Conservation (phyloP, 495 filamentous ascomycete species). For the Xylaria sp. region DNA sequence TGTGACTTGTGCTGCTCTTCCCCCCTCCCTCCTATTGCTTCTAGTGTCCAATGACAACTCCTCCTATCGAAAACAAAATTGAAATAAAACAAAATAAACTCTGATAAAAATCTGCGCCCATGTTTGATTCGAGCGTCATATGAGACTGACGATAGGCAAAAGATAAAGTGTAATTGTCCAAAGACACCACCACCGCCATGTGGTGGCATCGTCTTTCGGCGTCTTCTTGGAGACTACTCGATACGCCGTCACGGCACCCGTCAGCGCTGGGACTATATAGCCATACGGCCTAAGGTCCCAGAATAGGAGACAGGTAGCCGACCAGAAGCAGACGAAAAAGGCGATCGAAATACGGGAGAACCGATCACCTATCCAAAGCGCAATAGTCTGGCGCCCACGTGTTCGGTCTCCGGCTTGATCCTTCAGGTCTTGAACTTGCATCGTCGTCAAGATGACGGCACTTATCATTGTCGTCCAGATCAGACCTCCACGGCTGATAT, state of each 20-base stretch:
- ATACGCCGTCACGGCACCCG: constrained; percentile 19
- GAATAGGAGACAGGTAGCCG: constrained; percentile 46
- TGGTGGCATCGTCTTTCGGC: constrained; percentile 17
- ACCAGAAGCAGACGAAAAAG: constrained; percentile 51
- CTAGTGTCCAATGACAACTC: not conserved
- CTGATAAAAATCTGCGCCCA: not conserved
- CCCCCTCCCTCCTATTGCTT: not conserved
- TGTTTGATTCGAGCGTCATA: not conserved
- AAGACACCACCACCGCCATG: constrained; percentile 28
- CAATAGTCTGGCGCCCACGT: constrained; percentile 51
- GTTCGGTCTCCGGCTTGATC: constrained; percentile 57
- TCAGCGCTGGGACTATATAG: constrained; percentile 6
- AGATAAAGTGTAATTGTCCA: constrained; percentile 30
- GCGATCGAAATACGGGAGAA: constrained; percentile 50
- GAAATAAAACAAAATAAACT: not conserved
- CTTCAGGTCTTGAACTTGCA: constrained; percentile 60
- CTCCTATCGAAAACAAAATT: not conserved
- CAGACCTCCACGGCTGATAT: constrained; percentile 31
- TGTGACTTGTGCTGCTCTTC: constrained; percentile 18
- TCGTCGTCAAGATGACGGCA: constrained; percentile 55
- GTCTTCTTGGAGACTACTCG: constrained; percentile 21
- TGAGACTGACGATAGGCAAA: constrained; percentile 17
- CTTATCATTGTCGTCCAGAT: constrained; percentile 56
- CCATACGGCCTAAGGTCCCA: constrained; percentile 39
- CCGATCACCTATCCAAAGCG: constrained; percentile 52